Base-by-base conservation (phyloP, 2,329 filamentous ascomycete genomes). In the Seiridium unicorne region DNA sequence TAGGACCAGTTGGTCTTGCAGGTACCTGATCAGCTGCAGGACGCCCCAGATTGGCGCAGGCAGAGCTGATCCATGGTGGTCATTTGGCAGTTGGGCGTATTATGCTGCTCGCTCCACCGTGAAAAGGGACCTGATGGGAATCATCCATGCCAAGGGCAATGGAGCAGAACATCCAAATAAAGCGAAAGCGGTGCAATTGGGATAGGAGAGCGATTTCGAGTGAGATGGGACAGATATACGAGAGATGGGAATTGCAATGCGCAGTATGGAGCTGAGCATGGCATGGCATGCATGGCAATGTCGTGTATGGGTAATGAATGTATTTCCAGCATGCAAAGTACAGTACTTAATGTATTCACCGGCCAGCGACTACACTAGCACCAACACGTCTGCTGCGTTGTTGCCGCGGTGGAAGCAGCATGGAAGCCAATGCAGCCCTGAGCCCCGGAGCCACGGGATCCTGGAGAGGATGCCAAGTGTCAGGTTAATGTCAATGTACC, bases 1-100 rank as follows among this genome's bases (percentile, higher is more conserved):
- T 51, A 58, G 26, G 46, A 42, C 55, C 44, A 35, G 32, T 32
- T 58, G 44, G 34, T 44, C 32, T 40, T 51, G 10, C 55, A 58
- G 55, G 55, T 58, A 51, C 55, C 55, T 48, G 55, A 58, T 38
- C 32, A 53, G 49, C 18, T n/a, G 35, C 35, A 53, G 35, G 32
- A 35, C 18, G 49, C 49, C 35, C 49, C 49, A 53, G 49, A 53
- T 53, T 53, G 49, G 49, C 49, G 49, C 34, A 53, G 49, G 49
- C 35, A 53, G 49, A 53, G 49, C 49, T 53, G 49, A 53, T 53
- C 49, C 49, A 38, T 38, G 48, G 48, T 10, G 35, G 32, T 53
- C 49, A 53, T 53, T 53, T 53, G 35, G 49, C 31, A 32, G 31
- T 32, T 8, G 35, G n/a, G 31, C 35, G 26, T 49, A 49, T 49